Base-by-base conservation (phyloP, 1,284 basidiomycete genomes). In the Sanghuangporus sanghuang region DNA sequence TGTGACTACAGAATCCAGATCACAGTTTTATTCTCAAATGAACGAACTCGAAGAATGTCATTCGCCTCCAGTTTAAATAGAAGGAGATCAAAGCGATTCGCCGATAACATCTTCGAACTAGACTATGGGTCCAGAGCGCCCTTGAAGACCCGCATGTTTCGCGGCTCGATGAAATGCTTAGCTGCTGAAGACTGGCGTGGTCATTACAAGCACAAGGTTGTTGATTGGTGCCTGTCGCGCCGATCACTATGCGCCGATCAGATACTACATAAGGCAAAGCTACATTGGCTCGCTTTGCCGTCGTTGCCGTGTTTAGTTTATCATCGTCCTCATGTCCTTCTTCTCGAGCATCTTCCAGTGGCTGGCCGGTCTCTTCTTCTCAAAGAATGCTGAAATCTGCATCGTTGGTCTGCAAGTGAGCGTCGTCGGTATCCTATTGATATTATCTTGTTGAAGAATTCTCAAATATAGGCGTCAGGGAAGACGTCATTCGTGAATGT, bases 401-500 rank as follows among this genome's bases (percentile, higher is more conserved):
- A 87, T 98, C 35, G 92, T 98, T 52, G 96, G 96, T 42, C 78
- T 98, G 38, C 95, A 98, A 81, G 93, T 91, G 63, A 57, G 74
- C 68, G 63, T 55, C 6, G 4, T 2, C 14, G 3, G 35, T 7
- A 23, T 23, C 23, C 23, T 23, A 23, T 23, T 1, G 23, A 23
- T 23, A 23, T 23, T 69, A 40, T 68, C 63, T 57, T 67, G 46
- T 48, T 53, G 21, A 63, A 2, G 36, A 18, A 70, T 58, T 64
- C 64, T 59, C 68, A 60, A 16, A 62, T 61, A 3, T 66, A 96
- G 90, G 92, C 93, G 5, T 96, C 94, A 2, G 95, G 95, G 57
- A 96, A 97, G 80, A 96, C 95, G 0, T 95, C 93, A 27, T 93
- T 98, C 61, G 93, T 96, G 58, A 95, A 96, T 73, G 89, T 96